Evolutionary conservation across 176 grass and related monocot genomes (phyloP), one percentile per base, ranked within the genome.

Genomic region (Oryza meyeriana): DNA sequence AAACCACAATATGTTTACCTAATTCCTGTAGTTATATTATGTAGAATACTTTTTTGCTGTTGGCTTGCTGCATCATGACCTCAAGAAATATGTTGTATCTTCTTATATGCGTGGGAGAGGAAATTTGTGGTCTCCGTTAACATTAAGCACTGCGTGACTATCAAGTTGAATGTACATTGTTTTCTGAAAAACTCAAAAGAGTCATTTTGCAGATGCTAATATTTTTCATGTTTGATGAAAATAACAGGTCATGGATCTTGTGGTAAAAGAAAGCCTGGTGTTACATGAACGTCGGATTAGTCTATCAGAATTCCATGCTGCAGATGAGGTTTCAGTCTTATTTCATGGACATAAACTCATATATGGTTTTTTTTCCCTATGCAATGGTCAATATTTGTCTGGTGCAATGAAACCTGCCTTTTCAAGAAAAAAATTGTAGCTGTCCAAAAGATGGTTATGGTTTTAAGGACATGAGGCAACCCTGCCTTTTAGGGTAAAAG

Each of bases 261-360:
- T 98, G 20, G 67, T 91, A 24, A 88, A 95, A 88, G 88, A 98
- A 76, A 91, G 88, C 12, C 77, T 94, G 44, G 87, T 91, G 47
- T 84, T 98, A 77, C 87, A 80, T 88, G 92, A 98, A 86, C 88
- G 90, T 11, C 88, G 90, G 20, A 98, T 98, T 78, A 98, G 95
- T 87, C 79, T 98, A 79, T 98, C 95, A 69, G 95, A 98, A 92
- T 98, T 98, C 71, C 95, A 98, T 82, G 86, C 95, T 82, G 95
- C 95, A 65, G 95, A 98, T 69, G 95, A 98, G 95, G 95, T 98
- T 89, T 61, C 69, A 52, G 36, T 38, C 66, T 72, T 89, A 57
- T 83, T 64, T n/a, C 22, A 74, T 39, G 16, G 20, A 85, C 58
- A 3, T 50, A 57, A 34, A 8, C 14, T 42, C 16, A 70, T 48